These are phyloP conservation scores for Rhodotorula kratochvilovae DNA, from an alignment of 768 basidiomycete species.

Conservation along the genomic window DNA sequence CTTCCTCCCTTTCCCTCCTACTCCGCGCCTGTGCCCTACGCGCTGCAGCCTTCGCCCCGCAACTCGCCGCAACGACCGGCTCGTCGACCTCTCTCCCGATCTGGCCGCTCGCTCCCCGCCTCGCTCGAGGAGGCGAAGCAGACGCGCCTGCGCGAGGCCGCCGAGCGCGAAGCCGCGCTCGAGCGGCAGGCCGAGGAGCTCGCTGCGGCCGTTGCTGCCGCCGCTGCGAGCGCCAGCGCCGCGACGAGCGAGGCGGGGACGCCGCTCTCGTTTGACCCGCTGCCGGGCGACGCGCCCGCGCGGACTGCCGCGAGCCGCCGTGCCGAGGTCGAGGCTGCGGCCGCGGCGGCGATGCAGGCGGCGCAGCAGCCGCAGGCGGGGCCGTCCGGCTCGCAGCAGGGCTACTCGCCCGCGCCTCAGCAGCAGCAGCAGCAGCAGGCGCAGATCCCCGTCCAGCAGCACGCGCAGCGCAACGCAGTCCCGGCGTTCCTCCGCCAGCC, in stretches of 20 bases:
- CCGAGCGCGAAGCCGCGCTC: slow-evolving; percentile 19
- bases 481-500: slow-evolving; percentile 1
- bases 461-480: not conserved
- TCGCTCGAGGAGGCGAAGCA: not conserved
- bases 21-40: too few species aligned
- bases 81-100: slow-evolving; percentile 18
- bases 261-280: slow-evolving; percentile 10
- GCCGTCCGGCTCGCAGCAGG: not conserved
- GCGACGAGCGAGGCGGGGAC: slow-evolving; percentile 11
- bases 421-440: not conserved
- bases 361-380: not conserved
- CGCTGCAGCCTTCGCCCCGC: slow-evolving; percentile 11
- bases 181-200: slow-evolving; percentile 30
- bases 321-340: not conserved
- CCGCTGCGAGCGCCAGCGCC: not conserved
- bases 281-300: slow-evolving; percentile 1
- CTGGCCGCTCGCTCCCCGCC: slow-evolving; percentile 19
- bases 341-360: not conserved
- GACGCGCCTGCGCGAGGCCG: slow-evolving; percentile 1
- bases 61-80: not conserved
- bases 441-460: not conserved
- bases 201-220: slow-evolving; percentile 18
- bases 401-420: not conserved
- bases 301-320: slow-evolving; percentile 20
- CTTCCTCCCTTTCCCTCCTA: too few species aligned